Evolutionary conservation across 192 early-diverging fungal genomes (phyloP), one percentile per base, ranked within the genome.

Genomic region (Coemansia sp.): DNA sequence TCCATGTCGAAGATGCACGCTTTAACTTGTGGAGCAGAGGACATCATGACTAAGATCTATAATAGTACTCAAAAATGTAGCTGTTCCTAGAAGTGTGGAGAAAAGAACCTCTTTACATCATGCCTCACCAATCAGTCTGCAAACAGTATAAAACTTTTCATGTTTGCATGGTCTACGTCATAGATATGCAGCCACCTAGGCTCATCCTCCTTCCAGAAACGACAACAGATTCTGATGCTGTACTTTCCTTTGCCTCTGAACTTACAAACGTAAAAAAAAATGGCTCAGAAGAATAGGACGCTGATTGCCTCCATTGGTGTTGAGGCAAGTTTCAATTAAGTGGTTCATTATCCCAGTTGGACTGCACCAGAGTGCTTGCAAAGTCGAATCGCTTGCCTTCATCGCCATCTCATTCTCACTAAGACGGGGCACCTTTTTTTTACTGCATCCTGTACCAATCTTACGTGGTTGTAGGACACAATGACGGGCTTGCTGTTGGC

Each of bases 401-500:
- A 44, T 44, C 38, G 38, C 38, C 38, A 16, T 44, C 28, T 30
- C 28, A 44, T 44, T 14, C 38, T 16, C 14, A 44, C 38, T 44
- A 44, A 44, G 38, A 44, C 10, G 14, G 14, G 14, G 10, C 7
- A 9, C 31, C 31, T 6, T 9, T 14, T 44, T 10, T 44, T 14
- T 44, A 14, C 38, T 44, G 16, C 2, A 44, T 44, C 5, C 16
- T 10, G 52, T 19, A 47, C n/a, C 34, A 28, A 30, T 6, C 22
- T 51, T 26, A 26, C 6, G 23, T 38, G 19, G 19, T 22, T 62
- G n/a, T 82, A 93, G 86, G 92, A 93, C 76, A 88, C 91, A 8
- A 90, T 99, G 32, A 99, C 97, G 5, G 97, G 97, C 47, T 86
- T 99, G 60, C 83, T 99, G n/a, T 85, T 99, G 31, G 94, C 96